Evolutionary conservation across 768 basidiomycete genomes (phyloP), one percentile per base, ranked within the genome.

Genomic region (Trametes coccinea): DNA sequence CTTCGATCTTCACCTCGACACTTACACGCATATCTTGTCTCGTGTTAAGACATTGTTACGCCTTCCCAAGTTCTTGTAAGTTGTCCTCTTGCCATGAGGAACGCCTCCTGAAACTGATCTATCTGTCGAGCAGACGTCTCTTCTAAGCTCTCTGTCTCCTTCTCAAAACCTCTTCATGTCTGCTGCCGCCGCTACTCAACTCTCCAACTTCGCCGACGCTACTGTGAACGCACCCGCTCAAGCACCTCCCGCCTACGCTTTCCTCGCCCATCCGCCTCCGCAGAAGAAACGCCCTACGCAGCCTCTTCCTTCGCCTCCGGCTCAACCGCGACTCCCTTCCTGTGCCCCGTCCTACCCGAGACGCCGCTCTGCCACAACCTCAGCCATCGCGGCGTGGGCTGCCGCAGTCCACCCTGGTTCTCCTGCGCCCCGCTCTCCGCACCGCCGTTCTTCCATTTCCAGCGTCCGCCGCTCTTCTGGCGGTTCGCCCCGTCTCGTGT

Each of bases 341-440:
- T 63, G 60, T 27, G 49, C 56, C 3, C 59, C 65, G 13, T 46
- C 54, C 5, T 22, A 59, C 13, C 64, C 61, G 16, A 59, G 73
- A 11, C 72, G 71, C 51, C 77, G 77, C 64, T 80, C 83, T 22
- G 78, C 75, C 54, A 79, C 83, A 2, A 78, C 78, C 64, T 74
- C 80, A 2, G 68, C 78, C 41, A 88, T 90, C 48, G 68, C 80
- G 14, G 65, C 82, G 41, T 92, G 89, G 89, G 86, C 83, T 4
- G 74, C 83, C 17, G 78, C 75, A 63, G 86, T 91, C 56, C 84
- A 87, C 59, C 89, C 89, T 4, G 89, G 88, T 5, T 85, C 88
- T 14, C 88, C 89, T 3, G 77, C 73, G 0, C 76, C 79, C 67
- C 76, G 22, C 75, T 78, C 66, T 27, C 72, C 71, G 6, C 66